phyloP scores from a whole-genome alignment of 495 filamentous ascomycete genomes.

The Aspergillus diversus region DNA sequence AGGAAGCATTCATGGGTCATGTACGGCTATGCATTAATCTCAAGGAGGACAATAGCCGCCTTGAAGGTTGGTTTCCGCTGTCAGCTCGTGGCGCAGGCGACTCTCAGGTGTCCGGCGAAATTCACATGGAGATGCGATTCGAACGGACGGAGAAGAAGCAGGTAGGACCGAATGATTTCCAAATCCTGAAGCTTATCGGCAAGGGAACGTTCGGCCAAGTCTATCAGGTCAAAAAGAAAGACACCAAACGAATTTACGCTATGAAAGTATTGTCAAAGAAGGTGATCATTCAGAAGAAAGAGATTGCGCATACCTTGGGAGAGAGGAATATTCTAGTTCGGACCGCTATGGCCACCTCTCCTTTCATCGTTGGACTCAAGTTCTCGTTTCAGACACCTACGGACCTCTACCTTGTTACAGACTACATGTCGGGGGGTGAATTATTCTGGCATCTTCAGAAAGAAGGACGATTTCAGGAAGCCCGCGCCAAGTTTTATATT shows the following conservation, averaged over 20 bases:
- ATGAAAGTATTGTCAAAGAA: constrained; percentile 99
- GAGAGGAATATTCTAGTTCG: constrained; percentile 97
- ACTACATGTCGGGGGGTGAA: constrained; percentile 99
- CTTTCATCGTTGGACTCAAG: constrained; percentile 97
- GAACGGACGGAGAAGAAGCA: constrained; percentile 90
- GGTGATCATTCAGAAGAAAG: constrained; percentile 99
- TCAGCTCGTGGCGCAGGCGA: constrained; percentile 66
- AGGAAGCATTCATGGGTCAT: constrained; percentile 91
- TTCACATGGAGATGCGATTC: constrained; percentile 82
- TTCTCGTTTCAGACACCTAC: constrained; percentile 98
- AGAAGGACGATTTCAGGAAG: constrained; percentile 93
- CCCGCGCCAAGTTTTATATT: constrained; percentile 97
- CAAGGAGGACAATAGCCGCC: constrained; percentile 65
- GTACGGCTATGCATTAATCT: constrained; percentile 74
- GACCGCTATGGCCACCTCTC: constrained; percentile 92
- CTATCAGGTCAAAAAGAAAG: constrained; percentile 98
- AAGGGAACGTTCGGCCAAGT: constrained; percentile 99
- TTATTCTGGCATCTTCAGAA: constrained; percentile 99
- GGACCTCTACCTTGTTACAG: constrained; percentile 97
- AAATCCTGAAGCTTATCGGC: constrained; percentile 93
- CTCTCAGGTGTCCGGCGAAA: constrained; percentile 83
- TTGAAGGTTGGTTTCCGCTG: constrained; percentile 86
- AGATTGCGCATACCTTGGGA: constrained; percentile 94
- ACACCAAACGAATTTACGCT: constrained; percentile 92
- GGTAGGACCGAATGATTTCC: constrained; percentile 95